These are phyloP conservation scores for Ascocoryne sarcoides DNA, from an alignment of 2,329 filamentous ascomycete species.

Conservation along the genomic window DNA sequence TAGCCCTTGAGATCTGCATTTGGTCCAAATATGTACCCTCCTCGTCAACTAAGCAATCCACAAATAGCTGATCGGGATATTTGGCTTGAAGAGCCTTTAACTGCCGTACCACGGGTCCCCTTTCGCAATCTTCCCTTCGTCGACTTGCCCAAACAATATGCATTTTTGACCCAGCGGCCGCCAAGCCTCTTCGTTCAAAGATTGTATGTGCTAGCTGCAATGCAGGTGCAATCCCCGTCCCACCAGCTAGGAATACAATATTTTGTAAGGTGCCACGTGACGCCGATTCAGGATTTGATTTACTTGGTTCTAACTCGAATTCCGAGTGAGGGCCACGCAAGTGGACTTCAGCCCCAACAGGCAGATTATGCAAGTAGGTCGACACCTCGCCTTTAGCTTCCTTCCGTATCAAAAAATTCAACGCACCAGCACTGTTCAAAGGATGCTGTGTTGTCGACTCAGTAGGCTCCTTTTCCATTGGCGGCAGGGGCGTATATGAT, in stretches of 20 bases:
- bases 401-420: slow-evolving; percentile 72
- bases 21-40: slow-evolving; percentile 60
- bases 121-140: slow-evolving; percentile 50
- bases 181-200: slow-evolving; percentile 31
- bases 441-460: neutral
- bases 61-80: slow-evolving; percentile 47
- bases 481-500: slow-evolving; percentile 82
- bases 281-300: too few species aligned
- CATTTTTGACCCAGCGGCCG: slow-evolving; percentile 38
- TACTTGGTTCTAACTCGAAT: slow-evolving; percentile 40
- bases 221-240: slow-evolving; percentile 86
- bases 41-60: slow-evolving; percentile 77
- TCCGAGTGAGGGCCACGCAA: slow-evolving; percentile 62
- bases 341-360: slow-evolving; percentile 56
- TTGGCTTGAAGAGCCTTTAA: slow-evolving; percentile 52
- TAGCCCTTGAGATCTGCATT: slow-evolving; percentile 35
- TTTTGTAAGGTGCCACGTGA: too few species aligned
- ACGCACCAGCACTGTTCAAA: slow-evolving; percentile 27
- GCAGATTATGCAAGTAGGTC: slow-evolving; percentile 62
- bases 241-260: slow-evolving; percentile 80
- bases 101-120: slow-evolving; percentile 49
- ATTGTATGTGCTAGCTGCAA: slow-evolving; percentile 67
- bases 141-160: slow-evolving; percentile 79
- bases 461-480: slow-evolving; percentile 27
- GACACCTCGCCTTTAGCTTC: slow-evolving; percentile 80